A percentile compares a stretch with the other conserved stretches of the same genome.
Evolutionary conservation across 73 alveolate genomes (phyloP).

Genomic region (Paramecium tetraurelia): DNA sequence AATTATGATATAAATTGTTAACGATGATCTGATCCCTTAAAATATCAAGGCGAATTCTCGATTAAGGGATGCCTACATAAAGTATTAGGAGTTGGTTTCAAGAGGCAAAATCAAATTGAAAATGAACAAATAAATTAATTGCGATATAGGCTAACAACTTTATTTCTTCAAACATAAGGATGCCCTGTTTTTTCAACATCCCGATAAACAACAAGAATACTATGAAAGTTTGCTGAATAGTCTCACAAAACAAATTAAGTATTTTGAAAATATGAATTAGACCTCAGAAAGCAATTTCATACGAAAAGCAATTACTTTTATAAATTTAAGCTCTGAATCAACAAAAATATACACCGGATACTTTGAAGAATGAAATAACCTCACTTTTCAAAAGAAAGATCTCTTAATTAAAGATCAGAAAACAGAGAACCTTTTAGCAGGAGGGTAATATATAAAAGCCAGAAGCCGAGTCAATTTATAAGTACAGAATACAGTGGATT

Average conservation of each 20-base stretch:
- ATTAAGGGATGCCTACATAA: background rate
- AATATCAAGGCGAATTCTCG: background rate
- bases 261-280: background rate
- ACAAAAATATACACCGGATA: background rate
- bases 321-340: background rate
- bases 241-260: background rate
- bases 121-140: background rate
- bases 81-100: background rate
- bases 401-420: background rate
- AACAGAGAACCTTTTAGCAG: background rate
- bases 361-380: background rate
- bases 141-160: background rate
- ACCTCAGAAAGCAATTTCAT: background rate
- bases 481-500: background rate
- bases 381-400: background rate
- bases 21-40: background rate
- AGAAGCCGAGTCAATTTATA: background rate
- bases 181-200: background rate
- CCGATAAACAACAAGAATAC: background rate
- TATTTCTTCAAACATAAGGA: background rate
- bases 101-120: background rate
- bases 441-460: background rate
- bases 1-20: background rate
- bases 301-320: background rate
- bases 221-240: background rate